phyloP scores from a whole-genome alignment of 164 flowering plant genomes.

The Warburgia ugandensis region DNA sequence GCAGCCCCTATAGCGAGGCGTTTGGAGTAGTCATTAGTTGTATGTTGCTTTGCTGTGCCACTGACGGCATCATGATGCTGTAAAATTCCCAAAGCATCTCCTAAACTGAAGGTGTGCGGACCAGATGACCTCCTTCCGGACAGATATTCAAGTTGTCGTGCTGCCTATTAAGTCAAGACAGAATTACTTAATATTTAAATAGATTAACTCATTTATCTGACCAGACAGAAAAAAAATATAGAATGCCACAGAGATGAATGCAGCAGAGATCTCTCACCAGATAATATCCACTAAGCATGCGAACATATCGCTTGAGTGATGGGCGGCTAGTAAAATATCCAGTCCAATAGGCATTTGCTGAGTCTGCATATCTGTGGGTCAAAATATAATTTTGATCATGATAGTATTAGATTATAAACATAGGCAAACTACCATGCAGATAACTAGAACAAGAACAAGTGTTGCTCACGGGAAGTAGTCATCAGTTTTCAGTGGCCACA shows the following conservation, averaged over 20 bases:
- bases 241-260: too few species aligned
- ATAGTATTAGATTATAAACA: constrained; percentile 1
- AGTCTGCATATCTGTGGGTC: constrained; percentile 68
- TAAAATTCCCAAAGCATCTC: constrained; percentile 80
- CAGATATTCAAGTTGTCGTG: constrained; percentile 78
- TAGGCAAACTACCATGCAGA: too few species aligned
- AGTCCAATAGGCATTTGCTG: constrained; percentile 79
- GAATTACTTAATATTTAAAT: too few species aligned
- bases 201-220: too few species aligned
- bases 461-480: constrained; percentile 80
- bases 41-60: constrained; percentile 88
- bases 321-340: constrained; percentile 92
- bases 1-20: constrained; percentile 71
- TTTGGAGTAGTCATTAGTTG: constrained; percentile 79
- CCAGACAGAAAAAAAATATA: too few species aligned
- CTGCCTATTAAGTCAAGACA: constrained; percentile 72
- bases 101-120: constrained; percentile 49
- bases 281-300: constrained; percentile 81
- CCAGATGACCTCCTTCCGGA: constrained; percentile 53
- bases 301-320: constrained; percentile 65
- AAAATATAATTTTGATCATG: background rate
- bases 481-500: constrained; percentile 80
- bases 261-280: constrained; percentile 45
- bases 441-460: background rate
- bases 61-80: constrained; percentile 92